Evolutionary conservation across 768 basidiomycete genomes (phyloP).

Genomic region (Naganishia onofrii): DNA sequence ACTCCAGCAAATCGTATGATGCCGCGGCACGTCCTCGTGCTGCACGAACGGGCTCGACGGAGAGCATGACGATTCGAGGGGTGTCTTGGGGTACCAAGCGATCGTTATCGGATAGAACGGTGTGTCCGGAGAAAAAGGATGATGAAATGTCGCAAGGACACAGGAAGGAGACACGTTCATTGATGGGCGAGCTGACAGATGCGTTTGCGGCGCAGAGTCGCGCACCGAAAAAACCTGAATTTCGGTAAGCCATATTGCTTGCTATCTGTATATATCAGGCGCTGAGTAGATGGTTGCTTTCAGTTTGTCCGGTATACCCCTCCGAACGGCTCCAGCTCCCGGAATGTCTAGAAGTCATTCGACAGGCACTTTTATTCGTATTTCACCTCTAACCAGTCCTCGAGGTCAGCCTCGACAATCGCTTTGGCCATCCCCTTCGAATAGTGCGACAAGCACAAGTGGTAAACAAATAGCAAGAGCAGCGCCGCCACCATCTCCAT

Average conservation of each 20-base stretch:
- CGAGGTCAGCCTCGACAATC: neutral
- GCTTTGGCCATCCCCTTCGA: neutral
- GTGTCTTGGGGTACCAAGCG: conserved; percentile 21
- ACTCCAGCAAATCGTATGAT: neutral
- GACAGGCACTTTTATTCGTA: neutral
- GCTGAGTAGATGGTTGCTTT: neutral
- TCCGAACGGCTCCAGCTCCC: neutral
- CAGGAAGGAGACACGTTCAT: neutral
- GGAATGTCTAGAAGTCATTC: conserved; percentile 5
- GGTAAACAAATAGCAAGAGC: neutral
- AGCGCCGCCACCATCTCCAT: neutral
- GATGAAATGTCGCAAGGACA: neutral
- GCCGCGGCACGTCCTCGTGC: neutral
- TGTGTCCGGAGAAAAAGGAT: conserved; percentile 9
- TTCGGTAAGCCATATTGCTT: conserved; percentile 1
- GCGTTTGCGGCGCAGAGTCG: neutral
- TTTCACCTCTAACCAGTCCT: neutral
- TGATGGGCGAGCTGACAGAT: neutral
- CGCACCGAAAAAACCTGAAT: conserved; percentile 13
- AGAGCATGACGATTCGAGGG: conserved; percentile 14
- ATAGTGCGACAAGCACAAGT: neutral
- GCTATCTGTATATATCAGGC: neutral
- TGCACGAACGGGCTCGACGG: neutral
- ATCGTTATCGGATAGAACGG: conserved; percentile 11
- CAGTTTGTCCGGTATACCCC: conserved; percentile 16